Evolutionary conservation across 495 filamentous ascomycete genomes (phyloP).

Genomic region (Penicillium crystallinum): DNA sequence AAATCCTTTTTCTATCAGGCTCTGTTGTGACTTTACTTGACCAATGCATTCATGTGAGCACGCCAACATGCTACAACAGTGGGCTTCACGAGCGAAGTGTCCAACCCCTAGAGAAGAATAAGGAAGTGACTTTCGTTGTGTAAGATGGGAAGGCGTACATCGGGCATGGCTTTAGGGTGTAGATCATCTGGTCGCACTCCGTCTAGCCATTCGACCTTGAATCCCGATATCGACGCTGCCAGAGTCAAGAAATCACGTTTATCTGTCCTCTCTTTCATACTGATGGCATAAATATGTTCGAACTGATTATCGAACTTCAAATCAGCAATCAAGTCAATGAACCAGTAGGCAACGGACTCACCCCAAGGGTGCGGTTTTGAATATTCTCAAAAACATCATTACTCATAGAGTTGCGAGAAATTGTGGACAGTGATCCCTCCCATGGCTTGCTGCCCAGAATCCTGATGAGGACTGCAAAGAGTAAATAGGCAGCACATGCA

Average conservation of each 20-base stretch:
- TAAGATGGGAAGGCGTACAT: conserved; percentile 4
- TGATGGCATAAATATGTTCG: conserved; percentile 52
- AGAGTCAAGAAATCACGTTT: conserved; percentile 56
- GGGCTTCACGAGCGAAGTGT: conserved; percentile 1
- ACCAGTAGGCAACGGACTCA: background rate
- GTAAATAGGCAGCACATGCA: background rate
- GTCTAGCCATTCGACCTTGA: conserved; percentile 51
- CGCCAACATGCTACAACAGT: conserved; percentile 31
- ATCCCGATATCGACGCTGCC: conserved; percentile 45
- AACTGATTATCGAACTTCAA: conserved; percentile 15
- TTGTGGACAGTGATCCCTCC: background rate
- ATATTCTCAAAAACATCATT: conserved; percentile 20
- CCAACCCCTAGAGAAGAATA: conserved; percentile 7
- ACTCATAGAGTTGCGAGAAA: background rate
- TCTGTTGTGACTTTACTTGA: conserved; percentile 11
- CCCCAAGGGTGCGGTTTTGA: conserved; percentile 26
- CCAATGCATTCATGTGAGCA: conserved; percentile 34
- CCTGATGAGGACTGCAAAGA: background rate
- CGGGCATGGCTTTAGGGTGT: conserved; percentile 21
- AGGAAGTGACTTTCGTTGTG: background rate
- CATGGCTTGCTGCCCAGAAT: background rate
- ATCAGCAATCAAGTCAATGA: background rate
- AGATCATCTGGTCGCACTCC: conserved; percentile 32
- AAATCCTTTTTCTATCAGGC: no score
- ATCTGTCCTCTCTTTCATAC: conserved; percentile 54